These are phyloP conservation scores for Glycyrrhiza uralensis DNA, from an alignment of 306 rosid genomes.

Conservation along the genomic window DNA sequence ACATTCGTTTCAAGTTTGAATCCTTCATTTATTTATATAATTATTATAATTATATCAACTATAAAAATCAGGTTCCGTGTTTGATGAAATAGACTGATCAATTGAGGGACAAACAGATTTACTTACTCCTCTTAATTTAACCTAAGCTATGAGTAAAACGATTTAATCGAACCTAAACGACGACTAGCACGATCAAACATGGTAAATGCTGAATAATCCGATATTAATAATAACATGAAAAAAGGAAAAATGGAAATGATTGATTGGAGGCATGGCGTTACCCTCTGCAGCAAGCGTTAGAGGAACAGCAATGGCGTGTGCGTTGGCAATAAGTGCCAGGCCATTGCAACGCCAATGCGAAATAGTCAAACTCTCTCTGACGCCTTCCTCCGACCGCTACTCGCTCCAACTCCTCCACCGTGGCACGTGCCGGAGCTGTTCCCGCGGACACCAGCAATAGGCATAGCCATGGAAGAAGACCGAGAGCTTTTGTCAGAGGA, in stretches of 20 bases:
- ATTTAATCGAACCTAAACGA: neutral
- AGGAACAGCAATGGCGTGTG: slow-evolving; percentile 57
- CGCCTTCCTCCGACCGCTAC: neutral
- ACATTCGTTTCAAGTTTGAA: neutral
- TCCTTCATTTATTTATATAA: neutral
- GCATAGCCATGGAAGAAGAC: neutral
- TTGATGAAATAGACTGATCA: neutral
- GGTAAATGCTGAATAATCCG: neutral
- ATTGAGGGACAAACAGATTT: neutral
- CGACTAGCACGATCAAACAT: too few species aligned
- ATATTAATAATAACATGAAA: neutral
- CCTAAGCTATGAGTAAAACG: neutral
- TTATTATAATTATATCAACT: neutral
- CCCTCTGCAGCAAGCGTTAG: slow-evolving; percentile 89
- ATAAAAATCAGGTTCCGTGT: neutral
- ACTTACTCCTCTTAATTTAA: neutral
- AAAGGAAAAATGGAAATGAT: neutral
- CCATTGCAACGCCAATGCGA: slow-evolving; percentile 80
- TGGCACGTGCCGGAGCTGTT: neutral
- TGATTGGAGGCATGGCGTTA: slow-evolving; percentile 3
- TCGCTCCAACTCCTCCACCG: neutral
- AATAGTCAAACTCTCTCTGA: slow-evolving; percentile 90
- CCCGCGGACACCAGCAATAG: neutral
- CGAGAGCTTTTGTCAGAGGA: neutral
- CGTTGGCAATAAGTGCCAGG: slow-evolving; percentile 64